phyloP scores from a whole-genome alignment of 169 alveolate species.

The Plasmodium cynomolgi region DNA sequence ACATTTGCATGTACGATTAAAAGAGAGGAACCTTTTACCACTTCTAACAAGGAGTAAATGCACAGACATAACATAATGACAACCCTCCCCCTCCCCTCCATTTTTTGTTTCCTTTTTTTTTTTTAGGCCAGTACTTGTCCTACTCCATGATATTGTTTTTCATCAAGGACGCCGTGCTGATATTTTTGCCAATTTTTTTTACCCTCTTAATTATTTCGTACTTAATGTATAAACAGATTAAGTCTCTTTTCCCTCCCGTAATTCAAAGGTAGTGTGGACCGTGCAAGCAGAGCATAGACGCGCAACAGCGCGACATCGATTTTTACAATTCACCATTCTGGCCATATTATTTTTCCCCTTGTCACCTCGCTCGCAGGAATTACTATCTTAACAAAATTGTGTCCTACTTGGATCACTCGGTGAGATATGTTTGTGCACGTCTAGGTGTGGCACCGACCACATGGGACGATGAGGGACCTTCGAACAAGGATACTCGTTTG shows the following conservation, averaged over 20 bases:
- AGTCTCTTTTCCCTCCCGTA: neutral
- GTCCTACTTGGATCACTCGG: conserved; percentile 29
- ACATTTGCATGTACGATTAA: neutral
- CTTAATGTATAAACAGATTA: conserved; percentile 53
- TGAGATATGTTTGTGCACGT: neutral
- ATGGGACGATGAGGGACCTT: neutral
- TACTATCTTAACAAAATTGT: conserved; percentile 52
- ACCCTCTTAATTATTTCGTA: conserved; percentile 55
- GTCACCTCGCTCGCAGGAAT: conserved; percentile 19
- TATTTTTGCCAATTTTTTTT: conserved; percentile 62
- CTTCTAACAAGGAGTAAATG: too few relatives aligned
- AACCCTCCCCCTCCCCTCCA: neutral
- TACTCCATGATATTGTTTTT: conserved; percentile 62
- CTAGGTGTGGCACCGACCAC: neutral
- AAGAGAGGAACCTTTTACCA: too few relatives aligned
- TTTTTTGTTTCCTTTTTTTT: neutral
- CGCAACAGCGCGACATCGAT: neutral
- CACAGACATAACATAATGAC: neutral
- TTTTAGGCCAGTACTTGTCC: conserved; percentile 65
- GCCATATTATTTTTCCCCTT: neutral
- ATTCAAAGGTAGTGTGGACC: conserved; percentile 27
- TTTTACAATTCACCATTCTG: neutral
- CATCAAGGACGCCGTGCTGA: conserved; percentile 60
- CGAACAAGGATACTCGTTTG: neutral
- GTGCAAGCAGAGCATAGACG: neutral